A percentile compares a stretch with the other conserved stretches of the same genome.
Evolutionary conservation across 306 rosid genomes (phyloP).

Genomic region (Lathyrus tuberosus): DNA sequence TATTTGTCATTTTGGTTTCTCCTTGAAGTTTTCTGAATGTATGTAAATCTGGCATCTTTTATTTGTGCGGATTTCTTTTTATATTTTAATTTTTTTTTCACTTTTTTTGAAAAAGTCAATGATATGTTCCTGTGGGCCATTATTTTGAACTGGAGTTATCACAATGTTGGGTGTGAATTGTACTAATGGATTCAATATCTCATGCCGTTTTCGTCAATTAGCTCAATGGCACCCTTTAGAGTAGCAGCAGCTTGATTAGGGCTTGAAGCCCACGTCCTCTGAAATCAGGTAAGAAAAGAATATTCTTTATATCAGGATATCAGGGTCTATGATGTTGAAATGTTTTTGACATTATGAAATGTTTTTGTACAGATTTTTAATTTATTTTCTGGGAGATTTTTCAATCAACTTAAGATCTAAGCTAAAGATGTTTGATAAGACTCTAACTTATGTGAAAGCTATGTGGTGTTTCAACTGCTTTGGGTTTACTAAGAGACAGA

Average conservation of each 20-base stretch:
- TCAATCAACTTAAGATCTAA: slow-evolving; percentile 41
- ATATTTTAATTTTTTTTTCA: background rate
- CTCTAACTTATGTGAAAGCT: slow-evolving; percentile 48
- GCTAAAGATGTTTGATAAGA: slow-evolving; percentile 65
- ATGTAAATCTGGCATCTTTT: slow-evolving; percentile 33
- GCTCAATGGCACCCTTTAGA: slow-evolving; percentile 99
- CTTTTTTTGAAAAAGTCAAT: slow-evolving; percentile 65
- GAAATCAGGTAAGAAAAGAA: slow-evolving; percentile 44
- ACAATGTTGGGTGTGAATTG: slow-evolving; percentile 73
- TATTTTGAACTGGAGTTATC: slow-evolving; percentile 63
- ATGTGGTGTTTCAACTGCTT: slow-evolving; percentile 94
- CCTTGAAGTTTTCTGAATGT: slow-evolving; percentile 42
- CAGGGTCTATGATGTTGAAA: too few species aligned
- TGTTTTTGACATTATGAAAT: too few species aligned
- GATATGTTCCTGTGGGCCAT: slow-evolving; percentile 51
- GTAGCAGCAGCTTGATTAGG: slow-evolving; percentile 62
- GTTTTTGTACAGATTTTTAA: slow-evolving; percentile 45
- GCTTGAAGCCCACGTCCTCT: slow-evolving; percentile 57
- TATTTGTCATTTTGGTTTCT: slow-evolving; percentile 36
- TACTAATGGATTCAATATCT: slow-evolving; percentile 48
- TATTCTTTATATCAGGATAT: too few species aligned
- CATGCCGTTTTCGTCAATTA: slow-evolving; percentile 64
- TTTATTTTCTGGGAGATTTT: slow-evolving; percentile 45
- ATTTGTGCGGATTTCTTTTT: background rate
- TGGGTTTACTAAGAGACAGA: slow-evolving; percentile 62